Evolutionary conservation across 306 rosid genomes (phyloP).

Genomic region (Dalbergia cochinchinensis): DNA sequence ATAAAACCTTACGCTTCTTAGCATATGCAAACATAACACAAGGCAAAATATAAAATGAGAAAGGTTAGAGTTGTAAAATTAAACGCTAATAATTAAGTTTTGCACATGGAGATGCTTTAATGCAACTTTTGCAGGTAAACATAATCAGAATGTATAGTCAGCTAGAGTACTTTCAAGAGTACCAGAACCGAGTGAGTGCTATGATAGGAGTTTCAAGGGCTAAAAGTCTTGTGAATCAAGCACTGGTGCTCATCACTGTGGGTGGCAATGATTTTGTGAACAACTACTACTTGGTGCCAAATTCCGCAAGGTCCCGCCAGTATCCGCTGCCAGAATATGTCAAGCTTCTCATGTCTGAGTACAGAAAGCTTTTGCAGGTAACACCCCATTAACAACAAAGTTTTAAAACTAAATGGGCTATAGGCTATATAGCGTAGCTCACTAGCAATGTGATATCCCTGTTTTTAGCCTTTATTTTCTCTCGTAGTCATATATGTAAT

Average conservation of each 20-base stretch:
- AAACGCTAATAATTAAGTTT: too few relatives aligned
- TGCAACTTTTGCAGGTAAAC: constrained; percentile 58
- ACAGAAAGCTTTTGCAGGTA: constrained; percentile 64
- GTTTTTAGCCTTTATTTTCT: background rate
- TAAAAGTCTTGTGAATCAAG: constrained; percentile 51
- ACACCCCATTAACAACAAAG: background rate
- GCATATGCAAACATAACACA: too few relatives aligned
- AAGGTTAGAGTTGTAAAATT: too few relatives aligned
- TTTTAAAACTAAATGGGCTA: background rate
- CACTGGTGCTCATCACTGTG: constrained; percentile 65
- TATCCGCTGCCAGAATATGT: constrained; percentile 70
- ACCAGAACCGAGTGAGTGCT: constrained; percentile 59
- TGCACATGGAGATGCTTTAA: background rate
- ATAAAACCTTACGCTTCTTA: too few relatives aligned
- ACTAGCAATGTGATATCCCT: background rate
- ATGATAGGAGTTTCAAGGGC: constrained; percentile 58
- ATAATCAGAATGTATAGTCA: constrained; percentile 73
- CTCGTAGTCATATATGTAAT: background rate
- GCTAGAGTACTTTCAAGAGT: constrained; percentile 56
- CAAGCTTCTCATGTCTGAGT: constrained; percentile 64
- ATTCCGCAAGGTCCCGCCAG: constrained; percentile 78
- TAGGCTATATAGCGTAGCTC: too few relatives aligned
- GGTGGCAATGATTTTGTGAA: constrained; percentile 95
- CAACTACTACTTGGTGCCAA: constrained; percentile 76
- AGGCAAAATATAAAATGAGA: too few relatives aligned